phyloP scores from a whole-genome alignment of 169 alveolate species.

The Besnoitia besnoiti region DNA sequence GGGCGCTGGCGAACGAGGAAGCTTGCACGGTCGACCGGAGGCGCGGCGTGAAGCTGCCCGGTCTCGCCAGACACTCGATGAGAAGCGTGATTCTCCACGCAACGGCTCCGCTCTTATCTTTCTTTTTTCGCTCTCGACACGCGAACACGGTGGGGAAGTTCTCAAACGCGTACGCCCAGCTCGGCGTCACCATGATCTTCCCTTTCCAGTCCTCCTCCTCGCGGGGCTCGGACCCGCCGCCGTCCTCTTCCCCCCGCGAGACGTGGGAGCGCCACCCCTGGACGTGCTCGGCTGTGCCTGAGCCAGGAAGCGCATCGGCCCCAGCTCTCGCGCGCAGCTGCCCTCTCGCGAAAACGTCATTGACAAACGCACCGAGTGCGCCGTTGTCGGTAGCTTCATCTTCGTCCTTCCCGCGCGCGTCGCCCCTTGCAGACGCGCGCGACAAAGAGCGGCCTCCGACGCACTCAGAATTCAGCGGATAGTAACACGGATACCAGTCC shows the following conservation, averaged over 20 bases:
- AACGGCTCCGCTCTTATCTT: not conserved
- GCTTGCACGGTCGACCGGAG: constrained; percentile 15
- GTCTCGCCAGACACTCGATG: constrained; percentile 12
- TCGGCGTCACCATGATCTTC: constrained; percentile 19
- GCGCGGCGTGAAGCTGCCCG: not conserved
- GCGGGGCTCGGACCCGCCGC: not conserved
- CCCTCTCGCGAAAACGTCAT: not conserved
- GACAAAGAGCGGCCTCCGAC: not conserved
- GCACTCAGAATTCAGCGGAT: constrained; percentile 24
- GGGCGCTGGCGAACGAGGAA: not conserved
- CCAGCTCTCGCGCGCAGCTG: constrained; percentile 4
- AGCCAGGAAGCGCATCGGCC: not conserved
- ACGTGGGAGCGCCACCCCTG: constrained; percentile 10
- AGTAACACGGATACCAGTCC: constrained; percentile 17
- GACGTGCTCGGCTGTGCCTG: not conserved
- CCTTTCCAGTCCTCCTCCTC: not conserved
- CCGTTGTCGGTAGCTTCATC: constrained; percentile 12
- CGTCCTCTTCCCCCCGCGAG: not conserved
- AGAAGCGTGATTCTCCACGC: constrained; percentile 9
- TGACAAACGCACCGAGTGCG: constrained; percentile 13
- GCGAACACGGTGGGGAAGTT: not conserved
- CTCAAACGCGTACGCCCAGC: constrained; percentile 34
- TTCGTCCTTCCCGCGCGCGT: not conserved
- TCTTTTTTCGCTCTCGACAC: not conserved
- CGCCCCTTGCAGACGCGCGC: not conserved